Conservation (phyloP, 768 basidiomycete species). For the Piloderma croceum region DNA sequence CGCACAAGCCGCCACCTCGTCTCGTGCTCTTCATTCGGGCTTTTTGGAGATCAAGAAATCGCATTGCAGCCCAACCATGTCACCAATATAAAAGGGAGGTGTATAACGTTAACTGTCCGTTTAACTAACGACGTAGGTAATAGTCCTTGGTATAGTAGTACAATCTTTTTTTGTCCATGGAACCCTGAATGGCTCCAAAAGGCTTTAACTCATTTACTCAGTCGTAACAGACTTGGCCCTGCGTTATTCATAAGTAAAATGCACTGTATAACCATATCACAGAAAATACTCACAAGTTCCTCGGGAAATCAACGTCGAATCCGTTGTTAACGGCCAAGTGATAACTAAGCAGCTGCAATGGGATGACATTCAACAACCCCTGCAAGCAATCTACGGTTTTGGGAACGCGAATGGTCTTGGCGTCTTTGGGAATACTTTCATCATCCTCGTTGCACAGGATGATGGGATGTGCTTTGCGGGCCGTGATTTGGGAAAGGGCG, state of each 20-base stretch:
- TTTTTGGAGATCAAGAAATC: no score
- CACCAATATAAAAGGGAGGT: no score
- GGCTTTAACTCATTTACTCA: conserved; percentile 42
- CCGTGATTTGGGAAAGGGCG: conserved; percentile 94
- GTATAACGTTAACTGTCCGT: no score
- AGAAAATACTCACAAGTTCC: conserved; percentile 72
- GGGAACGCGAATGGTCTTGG: conserved; percentile 90
- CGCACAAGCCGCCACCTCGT: no score
- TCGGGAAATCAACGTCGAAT: conserved; percentile 96
- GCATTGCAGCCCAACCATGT: no score
- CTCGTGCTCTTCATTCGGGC: no score
- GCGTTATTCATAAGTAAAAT: conserved; percentile 5
- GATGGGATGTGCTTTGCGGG: conserved; percentile 92
- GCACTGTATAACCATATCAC: conserved; percentile 8
- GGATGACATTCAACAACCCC: conserved; percentile 94
- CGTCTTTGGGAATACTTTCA: conserved; percentile 62
- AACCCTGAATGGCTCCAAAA: no score
- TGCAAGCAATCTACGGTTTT: conserved; percentile 92
- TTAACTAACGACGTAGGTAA: no score
- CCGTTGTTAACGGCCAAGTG: conserved; percentile 94
- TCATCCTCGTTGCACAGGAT: conserved; percentile 95
- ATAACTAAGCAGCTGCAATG: conserved; percentile 92
- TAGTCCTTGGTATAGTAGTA: no score
- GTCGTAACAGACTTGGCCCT: conserved; percentile 77
- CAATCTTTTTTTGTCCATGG: no score